These are phyloP conservation scores for Maudiozyma pseudohumilis DNA, from an alignment of 805 yeast species.

Conservation along the genomic window DNA sequence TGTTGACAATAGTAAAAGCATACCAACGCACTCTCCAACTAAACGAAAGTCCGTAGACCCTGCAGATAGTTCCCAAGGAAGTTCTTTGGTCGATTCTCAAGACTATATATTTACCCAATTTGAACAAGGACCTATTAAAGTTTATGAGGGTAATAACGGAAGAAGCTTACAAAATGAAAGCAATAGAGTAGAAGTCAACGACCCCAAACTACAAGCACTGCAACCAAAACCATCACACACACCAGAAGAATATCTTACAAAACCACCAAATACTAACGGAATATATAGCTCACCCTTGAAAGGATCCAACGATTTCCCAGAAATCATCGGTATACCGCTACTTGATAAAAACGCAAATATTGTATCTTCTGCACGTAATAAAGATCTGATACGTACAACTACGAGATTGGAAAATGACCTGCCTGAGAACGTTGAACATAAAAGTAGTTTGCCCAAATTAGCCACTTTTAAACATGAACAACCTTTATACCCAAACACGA, in stretches of 20 bases:
- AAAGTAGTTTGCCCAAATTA: too few relatives aligned
- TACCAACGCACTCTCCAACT: too few relatives aligned
- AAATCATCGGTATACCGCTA: too few relatives aligned
- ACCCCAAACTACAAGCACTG: not conserved
- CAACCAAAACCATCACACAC: not conserved
- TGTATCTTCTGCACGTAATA: too few relatives aligned
- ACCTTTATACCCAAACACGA: too few relatives aligned
- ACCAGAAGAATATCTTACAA: not conserved
- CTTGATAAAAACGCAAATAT: too few relatives aligned
- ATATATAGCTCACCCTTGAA: conserved; percentile 7
- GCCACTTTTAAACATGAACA: too few relatives aligned
- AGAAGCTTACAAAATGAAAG: not conserved
- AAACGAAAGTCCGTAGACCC: too few relatives aligned
- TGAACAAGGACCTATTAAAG: conserved; percentile 4
- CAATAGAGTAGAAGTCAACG: not conserved
- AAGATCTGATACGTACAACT: too few relatives aligned
- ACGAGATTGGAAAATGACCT: too few relatives aligned
- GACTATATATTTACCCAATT: conserved; percentile 20
- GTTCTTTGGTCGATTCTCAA: conserved; percentile 11
- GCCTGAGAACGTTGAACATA: too few relatives aligned
- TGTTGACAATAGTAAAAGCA: too few relatives aligned
- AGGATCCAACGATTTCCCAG: conserved; percentile 1
- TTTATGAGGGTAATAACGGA: not conserved
- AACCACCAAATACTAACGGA: not conserved
- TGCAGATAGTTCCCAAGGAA: not conserved